Conservation (phyloP, 306 rosid species). For the Heteromeles arbutifolia region DNA sequence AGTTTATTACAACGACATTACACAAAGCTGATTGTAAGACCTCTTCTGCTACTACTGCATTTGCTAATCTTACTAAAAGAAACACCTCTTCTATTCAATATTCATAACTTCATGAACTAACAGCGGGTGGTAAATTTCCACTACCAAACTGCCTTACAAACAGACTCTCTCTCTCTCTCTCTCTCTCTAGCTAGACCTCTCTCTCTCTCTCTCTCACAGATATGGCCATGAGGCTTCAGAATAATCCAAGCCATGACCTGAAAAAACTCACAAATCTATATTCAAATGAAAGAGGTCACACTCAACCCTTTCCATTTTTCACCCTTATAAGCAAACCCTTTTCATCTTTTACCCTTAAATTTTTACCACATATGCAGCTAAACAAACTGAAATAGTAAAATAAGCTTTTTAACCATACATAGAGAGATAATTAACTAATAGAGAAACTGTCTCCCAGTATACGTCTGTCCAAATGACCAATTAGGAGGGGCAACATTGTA, state of each 20-base stretch:
- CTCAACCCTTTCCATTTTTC: neutral
- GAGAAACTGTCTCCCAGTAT: constrained; percentile 58
- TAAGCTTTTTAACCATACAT: constrained; percentile 1
- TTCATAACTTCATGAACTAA: neutral
- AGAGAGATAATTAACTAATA: constrained; percentile 16
- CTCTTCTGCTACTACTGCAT: neutral
- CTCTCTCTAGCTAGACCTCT: neutral
- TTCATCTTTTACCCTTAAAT: neutral
- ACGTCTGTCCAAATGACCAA: constrained; percentile 80
- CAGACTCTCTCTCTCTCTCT: neutral
- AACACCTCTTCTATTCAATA: neutral
- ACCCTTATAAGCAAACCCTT: neutral
- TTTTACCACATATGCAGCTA: neutral
- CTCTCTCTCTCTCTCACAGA: neutral
- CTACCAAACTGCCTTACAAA: neutral
- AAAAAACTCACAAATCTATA: constrained; percentile 2
- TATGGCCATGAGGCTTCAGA: neutral
- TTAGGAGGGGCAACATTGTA: constrained; percentile 58
- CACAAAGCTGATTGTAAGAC: neutral
- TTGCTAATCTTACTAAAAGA: neutral
- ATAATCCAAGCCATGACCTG: constrained; percentile 2
- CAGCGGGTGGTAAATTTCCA: constrained; percentile 3
- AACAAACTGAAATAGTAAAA: neutral
- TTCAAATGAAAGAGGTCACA: neutral
- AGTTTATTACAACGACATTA: neutral